A percentile compares a stretch with the other conserved stretches of the same genome.
Conservation (phyloP, 2,329 filamentous ascomycete genomes). For the Pyricularia sp. region DNA sequence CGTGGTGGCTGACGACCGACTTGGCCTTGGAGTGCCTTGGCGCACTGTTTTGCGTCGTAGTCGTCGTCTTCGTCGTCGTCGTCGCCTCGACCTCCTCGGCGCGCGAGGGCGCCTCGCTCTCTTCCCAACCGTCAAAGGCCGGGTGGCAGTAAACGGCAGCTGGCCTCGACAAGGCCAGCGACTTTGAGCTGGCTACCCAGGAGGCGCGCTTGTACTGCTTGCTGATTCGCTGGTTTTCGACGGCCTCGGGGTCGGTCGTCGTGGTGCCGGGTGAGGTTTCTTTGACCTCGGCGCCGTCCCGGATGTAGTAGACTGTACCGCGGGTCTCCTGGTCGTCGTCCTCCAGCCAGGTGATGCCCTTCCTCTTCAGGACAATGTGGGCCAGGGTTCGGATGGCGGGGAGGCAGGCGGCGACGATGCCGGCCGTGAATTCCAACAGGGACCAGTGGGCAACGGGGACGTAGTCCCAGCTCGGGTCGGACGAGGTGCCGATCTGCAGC, state of each 20-base stretch:
- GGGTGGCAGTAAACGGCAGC: conserved; percentile 2
- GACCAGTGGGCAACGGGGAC: conserved; percentile 15
- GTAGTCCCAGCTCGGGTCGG: conserved; percentile 19
- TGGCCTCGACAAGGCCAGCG: not conserved
- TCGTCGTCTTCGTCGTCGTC: not conserved
- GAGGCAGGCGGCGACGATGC: conserved; percentile 9
- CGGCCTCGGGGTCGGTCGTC: not conserved
- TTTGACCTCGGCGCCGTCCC: not conserved
- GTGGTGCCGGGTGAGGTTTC: not conserved
- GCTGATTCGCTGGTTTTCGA: not conserved
- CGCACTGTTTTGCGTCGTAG: not conserved
- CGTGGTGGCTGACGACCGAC: not conserved
- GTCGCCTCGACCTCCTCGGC: not conserved
- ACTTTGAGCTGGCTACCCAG: not conserved
- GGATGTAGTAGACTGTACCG: not conserved
- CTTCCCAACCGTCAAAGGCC: conserved; percentile 1
- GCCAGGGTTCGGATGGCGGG: conserved; percentile 8
- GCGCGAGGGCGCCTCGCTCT: not conserved
- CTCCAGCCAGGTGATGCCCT: not conserved
- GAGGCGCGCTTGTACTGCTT: not conserved
- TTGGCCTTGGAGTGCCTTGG: no score
- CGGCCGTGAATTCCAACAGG: conserved; percentile 9
- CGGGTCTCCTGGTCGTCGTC: not conserved
- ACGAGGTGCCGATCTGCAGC: conserved; percentile 6
- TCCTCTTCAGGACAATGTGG: not conserved